Conservation (phyloP, 352 stramenopile genomes). For the Phytophthora kernoviae region DNA sequence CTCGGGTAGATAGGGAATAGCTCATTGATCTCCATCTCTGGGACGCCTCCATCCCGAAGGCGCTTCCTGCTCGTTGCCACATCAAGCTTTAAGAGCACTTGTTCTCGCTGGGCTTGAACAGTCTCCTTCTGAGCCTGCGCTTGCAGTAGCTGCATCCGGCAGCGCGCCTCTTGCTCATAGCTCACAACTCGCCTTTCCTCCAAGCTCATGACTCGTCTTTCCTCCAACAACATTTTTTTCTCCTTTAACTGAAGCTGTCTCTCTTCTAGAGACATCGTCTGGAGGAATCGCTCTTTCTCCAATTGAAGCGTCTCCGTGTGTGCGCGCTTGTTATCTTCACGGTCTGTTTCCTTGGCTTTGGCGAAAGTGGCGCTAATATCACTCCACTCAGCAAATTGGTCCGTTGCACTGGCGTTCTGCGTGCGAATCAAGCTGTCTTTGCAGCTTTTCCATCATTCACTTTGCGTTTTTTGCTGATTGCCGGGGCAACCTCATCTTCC, state of each 20-base stretch:
- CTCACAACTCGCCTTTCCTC: not conserved
- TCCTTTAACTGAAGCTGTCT: not conserved
- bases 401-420: not conserved
- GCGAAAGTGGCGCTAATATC: slow-evolving; percentile 2
- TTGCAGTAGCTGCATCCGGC: slow-evolving; percentile 1
- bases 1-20: not conserved
- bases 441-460: not conserved
- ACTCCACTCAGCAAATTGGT: not conserved
- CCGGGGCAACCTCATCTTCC: not conserved
- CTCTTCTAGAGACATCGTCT: not conserved
- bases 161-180: not conserved
- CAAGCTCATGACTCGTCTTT: not conserved
- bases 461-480: not conserved
- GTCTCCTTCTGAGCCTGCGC: slow-evolving; percentile 1
- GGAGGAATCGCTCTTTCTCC: not conserved
- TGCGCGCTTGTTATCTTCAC: not conserved
- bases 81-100: not conserved
- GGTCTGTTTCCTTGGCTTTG: not conserved
- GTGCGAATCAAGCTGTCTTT: not conserved
- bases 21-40: slow-evolving; percentile 5
- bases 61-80: slow-evolving; percentile 3
- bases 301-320: not conserved
- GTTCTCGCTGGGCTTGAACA: not conserved
- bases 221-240: not conserved
- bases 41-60: slow-evolving; percentile 2